Evolutionary conservation across 305 asterid genomes (phyloP).

Genomic region (Euphrasia arctica): DNA sequence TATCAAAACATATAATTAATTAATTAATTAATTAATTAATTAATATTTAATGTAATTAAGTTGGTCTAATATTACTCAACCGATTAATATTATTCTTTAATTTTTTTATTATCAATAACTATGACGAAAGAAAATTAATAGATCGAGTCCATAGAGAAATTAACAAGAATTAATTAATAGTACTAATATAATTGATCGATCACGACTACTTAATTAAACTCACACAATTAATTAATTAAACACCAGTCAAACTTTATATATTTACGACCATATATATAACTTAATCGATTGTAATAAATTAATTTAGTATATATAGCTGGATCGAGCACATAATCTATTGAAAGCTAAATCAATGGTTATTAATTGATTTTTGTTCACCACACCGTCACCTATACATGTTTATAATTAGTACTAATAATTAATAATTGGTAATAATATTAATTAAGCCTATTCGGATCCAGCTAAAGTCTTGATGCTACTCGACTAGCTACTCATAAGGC

Average conservation of each 20-base stretch:
- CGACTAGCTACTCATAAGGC: background rate
- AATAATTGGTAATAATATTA: background rate
- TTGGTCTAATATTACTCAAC: background rate
- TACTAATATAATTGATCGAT: constrained; percentile 4
- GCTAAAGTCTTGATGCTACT: constrained; percentile 25
- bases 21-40: too few species aligned
- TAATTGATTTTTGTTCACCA: background rate
- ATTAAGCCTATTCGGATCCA: constrained; percentile 33
- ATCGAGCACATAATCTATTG: background rate
- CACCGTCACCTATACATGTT: constrained; percentile 23
- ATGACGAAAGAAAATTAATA: background rate
- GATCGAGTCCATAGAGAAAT: background rate
- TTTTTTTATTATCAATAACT: background rate
- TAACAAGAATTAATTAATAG: background rate
- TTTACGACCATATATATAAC: constrained; percentile 8
- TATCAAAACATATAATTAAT: too few species aligned
- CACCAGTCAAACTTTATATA: constrained; percentile 32
- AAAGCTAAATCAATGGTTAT: constrained; percentile 1
- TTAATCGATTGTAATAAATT: constrained; percentile 13
- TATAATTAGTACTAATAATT: too few species aligned
- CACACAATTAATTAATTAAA: constrained; percentile 19
- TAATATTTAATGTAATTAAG: too few species aligned
- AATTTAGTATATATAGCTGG: background rate
- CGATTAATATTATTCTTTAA: background rate
- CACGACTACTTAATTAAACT: background rate